phyloP scores from a whole-genome alignment of 2,329 filamentous ascomycete genomes.

The Cercospora canescens region DNA sequence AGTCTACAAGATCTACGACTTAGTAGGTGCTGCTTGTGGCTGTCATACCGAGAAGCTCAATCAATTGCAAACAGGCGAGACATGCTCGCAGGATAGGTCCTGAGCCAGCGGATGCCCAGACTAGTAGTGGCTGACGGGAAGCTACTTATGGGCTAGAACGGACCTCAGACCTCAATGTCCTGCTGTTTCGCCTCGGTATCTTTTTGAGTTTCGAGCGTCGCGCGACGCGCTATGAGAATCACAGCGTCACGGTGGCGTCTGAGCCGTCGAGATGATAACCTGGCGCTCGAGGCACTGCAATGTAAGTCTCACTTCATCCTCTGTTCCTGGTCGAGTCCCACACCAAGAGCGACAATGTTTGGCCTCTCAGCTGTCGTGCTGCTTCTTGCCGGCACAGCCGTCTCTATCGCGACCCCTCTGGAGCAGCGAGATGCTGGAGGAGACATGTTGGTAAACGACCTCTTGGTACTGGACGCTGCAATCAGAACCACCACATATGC shows the following conservation, averaged over 20 bases:
- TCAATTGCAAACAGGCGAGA: no score
- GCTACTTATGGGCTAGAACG: no score
- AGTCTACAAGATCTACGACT: background rate
- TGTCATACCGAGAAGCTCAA: no score
- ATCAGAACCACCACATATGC: conserved; percentile 22
- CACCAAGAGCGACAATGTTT: background rate
- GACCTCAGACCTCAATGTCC: background rate
- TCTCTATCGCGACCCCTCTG: conserved; percentile 10
- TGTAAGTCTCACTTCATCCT: background rate
- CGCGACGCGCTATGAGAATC: background rate
- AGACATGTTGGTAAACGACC: conserved; percentile 21
- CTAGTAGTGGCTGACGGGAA: background rate
- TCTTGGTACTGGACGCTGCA: conserved; percentile 20
- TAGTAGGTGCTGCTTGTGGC: no score
- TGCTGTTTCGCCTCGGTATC: background rate
- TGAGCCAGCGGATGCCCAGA: no score
- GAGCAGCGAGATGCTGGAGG: conserved; percentile 22
- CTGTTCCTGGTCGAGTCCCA: background rate
- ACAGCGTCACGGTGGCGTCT: conserved; percentile 5
- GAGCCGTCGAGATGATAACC: background rate
- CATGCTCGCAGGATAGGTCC: background rate
- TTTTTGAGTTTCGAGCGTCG: background rate
- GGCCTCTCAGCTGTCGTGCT: conserved; percentile 2
- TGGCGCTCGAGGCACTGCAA: background rate
- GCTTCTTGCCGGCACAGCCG: conserved; percentile 6